Evolutionary conservation across 2,329 filamentous ascomycete species (phyloP).

Genomic region (Coniochaeta sp.): DNA sequence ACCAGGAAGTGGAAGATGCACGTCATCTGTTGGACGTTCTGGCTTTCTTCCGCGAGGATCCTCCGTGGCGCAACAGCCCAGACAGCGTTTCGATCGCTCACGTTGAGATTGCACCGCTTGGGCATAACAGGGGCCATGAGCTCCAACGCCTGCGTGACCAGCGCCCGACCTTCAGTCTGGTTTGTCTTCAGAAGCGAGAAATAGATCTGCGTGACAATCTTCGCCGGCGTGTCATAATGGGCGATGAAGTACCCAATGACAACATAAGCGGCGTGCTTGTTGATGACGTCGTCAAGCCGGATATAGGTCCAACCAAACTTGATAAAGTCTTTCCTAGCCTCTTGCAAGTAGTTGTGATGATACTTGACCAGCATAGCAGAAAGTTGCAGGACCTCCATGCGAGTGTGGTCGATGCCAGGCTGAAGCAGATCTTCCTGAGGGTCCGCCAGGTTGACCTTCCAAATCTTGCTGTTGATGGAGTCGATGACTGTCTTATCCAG

Average conservation of each 20-base stretch:
- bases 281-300: conserved; percentile 95
- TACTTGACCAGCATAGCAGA: conserved; percentile 95
- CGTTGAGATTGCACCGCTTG: conserved; percentile 64
- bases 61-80: conserved; percentile 89
- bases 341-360: conserved; percentile 78
- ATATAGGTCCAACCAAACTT: conserved; percentile 99
- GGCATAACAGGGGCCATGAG: conserved; percentile 91
- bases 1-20: conserved; percentile 97
- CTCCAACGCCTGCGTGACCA: conserved; percentile 92
- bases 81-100: conserved; percentile 65
- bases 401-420: conserved; percentile 85
- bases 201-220: conserved; percentile 95
- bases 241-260: conserved; percentile 97
- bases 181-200: conserved; percentile 84
- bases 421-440: conserved; percentile 75
- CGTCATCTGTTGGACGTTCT: conserved; percentile 91
- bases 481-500: conserved; percentile 86
- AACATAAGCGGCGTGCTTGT: conserved; percentile 96
- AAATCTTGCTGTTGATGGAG: conserved; percentile 83
- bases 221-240: conserved; percentile 90
- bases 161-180: conserved; percentile 84
- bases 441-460: conserved; percentile 82
- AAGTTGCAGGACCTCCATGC: conserved; percentile 92
- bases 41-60: conserved; percentile 87
- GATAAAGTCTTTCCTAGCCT: conserved; percentile 94